Evolutionary conservation across 257 asterid genomes (phyloP).

Genomic region (Capsicum pubescens): DNA sequence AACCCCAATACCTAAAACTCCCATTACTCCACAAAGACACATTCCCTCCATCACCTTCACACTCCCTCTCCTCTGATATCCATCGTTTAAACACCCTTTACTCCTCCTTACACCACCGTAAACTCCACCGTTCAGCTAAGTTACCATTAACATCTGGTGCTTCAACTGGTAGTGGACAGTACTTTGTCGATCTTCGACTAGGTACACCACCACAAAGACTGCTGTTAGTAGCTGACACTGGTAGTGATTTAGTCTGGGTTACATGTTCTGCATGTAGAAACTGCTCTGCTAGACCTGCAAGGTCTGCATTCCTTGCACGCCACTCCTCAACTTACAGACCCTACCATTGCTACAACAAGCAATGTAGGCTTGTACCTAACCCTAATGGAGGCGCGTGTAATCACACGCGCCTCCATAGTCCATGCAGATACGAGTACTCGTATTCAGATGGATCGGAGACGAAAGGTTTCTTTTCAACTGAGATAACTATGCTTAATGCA

Average conservation of each 20-base stretch:
- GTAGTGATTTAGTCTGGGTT: slow-evolving; percentile 94
- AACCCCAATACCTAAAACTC: slow-evolving; percentile 54
- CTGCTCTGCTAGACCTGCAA: slow-evolving; percentile 50
- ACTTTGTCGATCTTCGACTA: slow-evolving; percentile 69
- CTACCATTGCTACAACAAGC: slow-evolving; percentile 63
- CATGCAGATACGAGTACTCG: slow-evolving; percentile 73
- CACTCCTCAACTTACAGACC: slow-evolving; percentile 69
- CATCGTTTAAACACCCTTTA: slow-evolving; percentile 61
- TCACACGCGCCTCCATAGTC: slow-evolving; percentile 71
- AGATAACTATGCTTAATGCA: slow-evolving; percentile 70
- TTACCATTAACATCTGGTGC: slow-evolving; percentile 81
- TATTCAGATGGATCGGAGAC: slow-evolving; percentile 80
- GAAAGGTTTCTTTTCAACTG: slow-evolving; percentile 69
- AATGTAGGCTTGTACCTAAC: slow-evolving; percentile 62
- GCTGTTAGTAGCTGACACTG: slow-evolving; percentile 76
- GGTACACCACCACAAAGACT: slow-evolving; percentile 84
- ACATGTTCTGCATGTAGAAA: slow-evolving; percentile 76
- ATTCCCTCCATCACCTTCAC: slow-evolving; percentile 59
- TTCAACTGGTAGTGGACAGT: slow-evolving; percentile 81
- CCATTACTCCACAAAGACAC: slow-evolving; percentile 65
- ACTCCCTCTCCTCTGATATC: slow-evolving; percentile 60
- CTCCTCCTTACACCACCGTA: slow-evolving; percentile 30
- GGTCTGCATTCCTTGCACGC: slow-evolving; percentile 68
- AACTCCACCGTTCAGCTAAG: slow-evolving; percentile 25
- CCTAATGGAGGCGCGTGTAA: slow-evolving; percentile 58